These are phyloP conservation scores for Saccharomyces hybrid DNA, from an alignment of 1,139 yeast genomes.

Conservation along the genomic window DNA sequence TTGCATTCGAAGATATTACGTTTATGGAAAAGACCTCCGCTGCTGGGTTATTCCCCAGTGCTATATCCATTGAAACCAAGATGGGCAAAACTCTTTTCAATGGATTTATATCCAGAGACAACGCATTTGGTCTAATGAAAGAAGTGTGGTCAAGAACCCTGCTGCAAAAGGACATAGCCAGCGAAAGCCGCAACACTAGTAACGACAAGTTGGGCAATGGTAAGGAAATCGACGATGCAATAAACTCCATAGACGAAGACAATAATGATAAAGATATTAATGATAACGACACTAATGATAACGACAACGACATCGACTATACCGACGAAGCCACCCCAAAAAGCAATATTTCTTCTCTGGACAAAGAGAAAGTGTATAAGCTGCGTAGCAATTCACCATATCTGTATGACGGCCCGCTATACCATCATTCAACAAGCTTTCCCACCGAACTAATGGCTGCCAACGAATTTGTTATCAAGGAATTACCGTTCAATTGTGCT, in stretches of 20 bases:
- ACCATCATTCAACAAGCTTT: slow-evolving; percentile 42
- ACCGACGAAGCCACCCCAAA: not conserved
- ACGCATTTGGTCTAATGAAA: slow-evolving; percentile 62
- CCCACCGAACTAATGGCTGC: slow-evolving; percentile 42
- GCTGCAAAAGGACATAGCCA: slow-evolving; percentile 8
- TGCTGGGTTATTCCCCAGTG: slow-evolving; percentile 90
- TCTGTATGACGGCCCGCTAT: slow-evolving; percentile 32
- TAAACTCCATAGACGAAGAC: slow-evolving; percentile 3
- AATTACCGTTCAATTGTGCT: slow-evolving; percentile 61
- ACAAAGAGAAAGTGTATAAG: slow-evolving; percentile 8
- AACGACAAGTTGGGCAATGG: slow-evolving; percentile 21
- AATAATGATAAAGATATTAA: slow-evolving; percentile 4
- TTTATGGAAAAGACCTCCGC: slow-evolving; percentile 76
- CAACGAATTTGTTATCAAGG: slow-evolving; percentile 48
- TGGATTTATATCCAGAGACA: slow-evolving; percentile 80
- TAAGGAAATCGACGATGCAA: slow-evolving; percentile 9
- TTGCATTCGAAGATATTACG: slow-evolving; percentile 65
- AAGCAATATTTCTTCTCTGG: not conserved
- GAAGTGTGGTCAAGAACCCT: slow-evolving; percentile 44
- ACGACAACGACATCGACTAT: slow-evolving; percentile 16
- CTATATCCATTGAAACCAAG: slow-evolving; percentile 65
- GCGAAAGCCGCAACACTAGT: slow-evolving; percentile 20
- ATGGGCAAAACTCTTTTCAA: slow-evolving; percentile 68
- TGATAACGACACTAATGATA: slow-evolving; percentile 30
- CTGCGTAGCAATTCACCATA: slow-evolving; percentile 29